Conservation (phyloP, 495 filamentous ascomycete species). For the Aspergillus incahuasiensis region DNA sequence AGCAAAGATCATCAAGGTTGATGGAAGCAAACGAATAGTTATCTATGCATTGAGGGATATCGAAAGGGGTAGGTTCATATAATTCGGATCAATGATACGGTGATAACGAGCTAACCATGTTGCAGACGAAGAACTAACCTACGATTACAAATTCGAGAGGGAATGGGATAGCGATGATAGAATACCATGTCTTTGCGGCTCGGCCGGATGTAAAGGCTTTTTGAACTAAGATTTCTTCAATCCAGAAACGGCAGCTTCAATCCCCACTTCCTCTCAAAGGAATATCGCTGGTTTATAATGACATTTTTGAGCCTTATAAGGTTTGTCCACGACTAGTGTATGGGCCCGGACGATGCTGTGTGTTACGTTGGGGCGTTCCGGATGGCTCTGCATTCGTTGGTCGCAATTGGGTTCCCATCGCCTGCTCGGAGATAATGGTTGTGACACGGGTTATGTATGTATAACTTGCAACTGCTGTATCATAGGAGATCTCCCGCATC, state of each 20-base stretch:
- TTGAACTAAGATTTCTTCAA: slow-evolving; percentile 64
- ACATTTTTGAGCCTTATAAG: background rate
- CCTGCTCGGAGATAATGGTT: background rate
- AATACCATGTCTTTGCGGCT: slow-evolving; percentile 95
- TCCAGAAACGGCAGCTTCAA: background rate
- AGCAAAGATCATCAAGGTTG: slow-evolving; percentile 98
- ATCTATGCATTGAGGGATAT: slow-evolving; percentile 98
- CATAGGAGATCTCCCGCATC: slow-evolving; percentile 7
- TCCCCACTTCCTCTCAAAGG: background rate
- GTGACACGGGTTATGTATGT: slow-evolving; percentile 10
- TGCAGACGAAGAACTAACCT: slow-evolving; percentile 94
- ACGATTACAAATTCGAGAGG: slow-evolving; percentile 99
- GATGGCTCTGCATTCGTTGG: background rate
- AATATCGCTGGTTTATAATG: background rate
- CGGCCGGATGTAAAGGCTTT: slow-evolving; percentile 94
- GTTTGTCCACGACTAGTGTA: background rate
- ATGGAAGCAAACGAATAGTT: slow-evolving; percentile 98
- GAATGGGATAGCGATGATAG: slow-evolving; percentile 92
- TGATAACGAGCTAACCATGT: slow-evolving; percentile 27
- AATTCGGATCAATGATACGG: background rate
- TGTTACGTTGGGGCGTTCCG: slow-evolving; percentile 1
- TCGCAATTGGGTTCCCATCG: background rate
- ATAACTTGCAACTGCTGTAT: slow-evolving; percentile 14
- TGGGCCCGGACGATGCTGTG: background rate
- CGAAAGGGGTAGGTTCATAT: slow-evolving; percentile 68